Percentiles rank a stretch among this genome's conserved stretches.
phyloP scores from a whole-genome alignment of 805 yeast species.

The Candida maesae region DNA sequence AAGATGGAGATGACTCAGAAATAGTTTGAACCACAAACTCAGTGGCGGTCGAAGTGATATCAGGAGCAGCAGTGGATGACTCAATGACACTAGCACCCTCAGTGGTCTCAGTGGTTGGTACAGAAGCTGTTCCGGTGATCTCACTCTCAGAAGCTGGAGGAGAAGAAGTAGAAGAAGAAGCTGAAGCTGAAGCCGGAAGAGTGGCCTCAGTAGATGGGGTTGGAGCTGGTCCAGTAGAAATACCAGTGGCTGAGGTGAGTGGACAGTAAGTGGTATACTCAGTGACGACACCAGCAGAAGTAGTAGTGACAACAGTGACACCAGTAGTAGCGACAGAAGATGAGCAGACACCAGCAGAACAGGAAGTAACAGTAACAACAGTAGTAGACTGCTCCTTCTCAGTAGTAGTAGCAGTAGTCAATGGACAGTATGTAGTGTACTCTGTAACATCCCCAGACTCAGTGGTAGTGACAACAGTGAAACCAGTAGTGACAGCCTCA shows the following conservation, averaged over 20 bases:
- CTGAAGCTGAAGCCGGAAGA: too few species aligned
- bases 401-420: neutral
- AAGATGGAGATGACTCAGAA: too few species aligned
- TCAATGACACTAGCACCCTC: too few species aligned
- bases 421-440: constrained; percentile 27
- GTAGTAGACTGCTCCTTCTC: neutral
- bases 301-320: constrained; percentile 7
- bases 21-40: too few species aligned
- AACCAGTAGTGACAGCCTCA: constrained; percentile 6
- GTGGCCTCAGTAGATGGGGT: too few species aligned
- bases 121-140: too few species aligned
- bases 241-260: neutral
- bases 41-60: too few species aligned
- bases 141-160: too few species aligned
- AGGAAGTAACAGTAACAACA: neutral
- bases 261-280: constrained; percentile 26
- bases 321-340: constrained; percentile 5
- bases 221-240: too few species aligned
- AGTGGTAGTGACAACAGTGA: constrained; percentile 8
- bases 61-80: too few species aligned
- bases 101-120: too few species aligned
- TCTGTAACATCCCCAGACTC: constrained; percentile 29
- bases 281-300: constrained; percentile 29
- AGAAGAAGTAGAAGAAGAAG: too few species aligned
- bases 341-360: neutral